Evolutionary conservation across 2,329 filamentous ascomycete genomes (phyloP).

Genomic region (Emericellopsis atlantica): DNA sequence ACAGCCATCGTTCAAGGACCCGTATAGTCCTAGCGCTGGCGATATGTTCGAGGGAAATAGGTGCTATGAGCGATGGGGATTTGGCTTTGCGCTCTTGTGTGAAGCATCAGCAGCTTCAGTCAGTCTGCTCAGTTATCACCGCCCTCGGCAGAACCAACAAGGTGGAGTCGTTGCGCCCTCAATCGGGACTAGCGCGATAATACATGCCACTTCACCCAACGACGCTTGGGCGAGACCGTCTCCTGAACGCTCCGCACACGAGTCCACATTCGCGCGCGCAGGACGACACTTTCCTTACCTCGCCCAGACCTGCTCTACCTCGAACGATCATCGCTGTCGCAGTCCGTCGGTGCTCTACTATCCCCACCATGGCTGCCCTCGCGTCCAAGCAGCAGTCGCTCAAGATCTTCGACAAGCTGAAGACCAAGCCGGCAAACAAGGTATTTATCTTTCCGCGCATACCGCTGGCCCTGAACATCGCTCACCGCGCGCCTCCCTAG

Average conservation of each 20-base stretch:
- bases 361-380: constrained; percentile 46
- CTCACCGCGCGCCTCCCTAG: constrained; percentile 27
- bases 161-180: constrained; percentile 13
- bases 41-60: background rate
- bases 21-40: background rate
- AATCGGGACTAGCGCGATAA: constrained; percentile 19
- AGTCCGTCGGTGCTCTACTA: background rate
- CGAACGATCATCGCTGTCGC: background rate
- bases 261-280: background rate
- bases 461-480: no score
- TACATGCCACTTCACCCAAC: constrained; percentile 30
- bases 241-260: constrained; percentile 15
- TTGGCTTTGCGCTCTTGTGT: background rate
- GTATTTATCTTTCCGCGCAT: constrained; percentile 27
- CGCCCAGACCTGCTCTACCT: background rate
- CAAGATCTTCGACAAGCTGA: constrained; percentile 96
- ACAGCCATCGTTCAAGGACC: constrained; percentile 20
- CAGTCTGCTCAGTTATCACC: constrained; percentile 11
- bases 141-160: constrained; percentile 21
- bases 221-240: constrained; percentile 11
- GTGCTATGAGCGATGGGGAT: background rate
- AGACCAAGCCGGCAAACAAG: constrained; percentile 90
- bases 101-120: no score
- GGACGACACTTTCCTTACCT: no score
- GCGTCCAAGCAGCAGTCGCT: constrained; percentile 92